Percentiles rank a stretch among this genome's conserved stretches.
Evolutionary conservation across 805 yeast genomes (phyloP).

Genomic region (Barnettozyma vustinii): DNA sequence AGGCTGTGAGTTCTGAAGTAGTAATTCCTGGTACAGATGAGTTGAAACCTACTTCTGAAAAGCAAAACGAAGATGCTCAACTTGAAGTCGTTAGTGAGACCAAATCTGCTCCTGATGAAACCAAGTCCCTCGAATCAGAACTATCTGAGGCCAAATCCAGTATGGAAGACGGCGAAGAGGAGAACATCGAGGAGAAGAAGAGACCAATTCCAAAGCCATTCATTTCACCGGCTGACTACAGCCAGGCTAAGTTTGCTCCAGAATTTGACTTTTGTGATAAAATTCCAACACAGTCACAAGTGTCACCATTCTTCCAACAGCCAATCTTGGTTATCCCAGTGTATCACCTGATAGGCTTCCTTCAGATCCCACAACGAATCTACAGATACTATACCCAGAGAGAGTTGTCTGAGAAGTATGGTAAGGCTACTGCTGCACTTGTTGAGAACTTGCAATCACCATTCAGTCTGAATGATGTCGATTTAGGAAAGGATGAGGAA

Average conservation of each 20-base stretch:
- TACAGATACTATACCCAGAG: conserved; percentile 75
- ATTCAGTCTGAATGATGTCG: conserved; percentile 39
- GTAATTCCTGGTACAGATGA: conserved; percentile 1
- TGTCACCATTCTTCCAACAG: conserved; percentile 64
- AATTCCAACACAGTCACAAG: conserved; percentile 27
- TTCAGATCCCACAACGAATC: conserved; percentile 68
- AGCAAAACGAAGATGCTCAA: conserved; percentile 11
- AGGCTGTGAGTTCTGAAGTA: neutral
- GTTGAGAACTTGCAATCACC: conserved; percentile 45
- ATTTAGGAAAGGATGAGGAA: conserved; percentile 55
- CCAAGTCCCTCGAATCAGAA: conserved; percentile 13
- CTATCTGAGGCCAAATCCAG: conserved; percentile 7
- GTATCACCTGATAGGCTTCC: conserved; percentile 75
- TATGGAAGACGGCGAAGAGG: conserved; percentile 24
- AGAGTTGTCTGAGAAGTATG: conserved; percentile 59
- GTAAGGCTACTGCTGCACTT: conserved; percentile 46
- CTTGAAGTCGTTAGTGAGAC: conserved; percentile 3
- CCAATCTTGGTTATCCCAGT: conserved; percentile 74
- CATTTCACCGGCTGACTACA: conserved; percentile 54
- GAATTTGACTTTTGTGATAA: conserved; percentile 28
- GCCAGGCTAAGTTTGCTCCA: conserved; percentile 44
- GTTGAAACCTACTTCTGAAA: conserved; percentile 4
- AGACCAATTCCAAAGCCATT: conserved; percentile 58
- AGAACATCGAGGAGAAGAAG: conserved; percentile 26
- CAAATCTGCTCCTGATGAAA: conserved; percentile 4